Base-by-base conservation (phyloP, 1,139 yeast species). In the Debaryomycetaceae sp. region DNA sequence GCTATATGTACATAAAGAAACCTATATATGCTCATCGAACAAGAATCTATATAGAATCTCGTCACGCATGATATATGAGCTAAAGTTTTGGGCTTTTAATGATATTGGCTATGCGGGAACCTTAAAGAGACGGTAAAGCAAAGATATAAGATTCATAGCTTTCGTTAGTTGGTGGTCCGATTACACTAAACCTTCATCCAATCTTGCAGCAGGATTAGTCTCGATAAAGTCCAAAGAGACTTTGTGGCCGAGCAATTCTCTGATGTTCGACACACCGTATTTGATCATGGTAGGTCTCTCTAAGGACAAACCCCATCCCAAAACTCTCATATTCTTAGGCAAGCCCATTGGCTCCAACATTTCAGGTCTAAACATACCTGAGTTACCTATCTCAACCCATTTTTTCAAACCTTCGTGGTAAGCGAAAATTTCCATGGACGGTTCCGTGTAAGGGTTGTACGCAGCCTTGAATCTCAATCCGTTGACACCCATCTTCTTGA, bases 251-350 rank as follows among this genome's bases (percentile, higher is more conserved):
- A 91, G 76, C 61, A 91, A 76, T 66, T 90, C 97, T 78, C 98
- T 84, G 60, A 95, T 95, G 67, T 95, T 95, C 56, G 91, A 84
- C 47, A 93, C 96, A 50, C 87, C 96, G 63, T 95, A 95, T 70
- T 93, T 95, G 68, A 95, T 95, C 99, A 95, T 95, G 38, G 99
- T 95, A 54, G 99, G 99, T 72, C 99, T 86, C 70, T 95, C 99
- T 64, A 95, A 78, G 37, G 96, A 87, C 59, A 95, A 78, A 60
- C 99, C 99, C 93, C 96, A 95, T 52, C 99, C 99, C 56, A 90
- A 80, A 29, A 93, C 98, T 66, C 98, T 80, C 74, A 95, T 71
- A 65, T 89, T 87, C 75, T 85, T 84, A 50, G 99, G 99, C 62
- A 95, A 79, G 34, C 99, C 99, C 98, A 93, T 91, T 40, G 97